Evolutionary conservation across 192 early-diverging fungal genomes (phyloP).

Genomic region (Anaeromyces robustus): DNA sequence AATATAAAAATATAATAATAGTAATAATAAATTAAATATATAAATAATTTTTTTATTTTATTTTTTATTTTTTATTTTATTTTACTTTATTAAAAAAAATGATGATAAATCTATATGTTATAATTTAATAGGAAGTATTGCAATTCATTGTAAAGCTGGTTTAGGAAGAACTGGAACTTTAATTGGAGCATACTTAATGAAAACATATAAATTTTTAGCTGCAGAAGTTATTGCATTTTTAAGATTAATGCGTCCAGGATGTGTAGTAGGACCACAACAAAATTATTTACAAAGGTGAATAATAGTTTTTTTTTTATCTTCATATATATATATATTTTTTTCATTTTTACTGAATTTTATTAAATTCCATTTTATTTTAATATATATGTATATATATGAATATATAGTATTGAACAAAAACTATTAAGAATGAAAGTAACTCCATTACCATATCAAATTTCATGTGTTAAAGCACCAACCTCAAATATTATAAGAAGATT

Average conservation of each 20-base stretch:
- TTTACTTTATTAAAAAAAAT: no score
- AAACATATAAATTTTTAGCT: conserved; percentile 49
- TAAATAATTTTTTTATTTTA: no score
- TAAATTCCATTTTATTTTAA: no score
- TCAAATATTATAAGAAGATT: neutral
- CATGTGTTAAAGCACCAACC: neutral
- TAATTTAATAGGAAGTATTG: conserved; percentile 27
- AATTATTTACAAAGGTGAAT: conserved; percentile 30
- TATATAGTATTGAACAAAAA: neutral
- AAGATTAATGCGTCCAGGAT: conserved; percentile 47
- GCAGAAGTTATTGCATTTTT: conserved; percentile 46
- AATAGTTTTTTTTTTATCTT: no score
- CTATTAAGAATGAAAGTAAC: neutral
- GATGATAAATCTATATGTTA: no score
- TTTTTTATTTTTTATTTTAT: no score
- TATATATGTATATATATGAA: no score
- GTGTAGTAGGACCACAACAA: conserved; percentile 60
- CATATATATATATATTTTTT: no score
- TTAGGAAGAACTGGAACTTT: conserved; percentile 38
- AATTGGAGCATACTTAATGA: conserved; percentile 47
- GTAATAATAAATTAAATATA: no score
- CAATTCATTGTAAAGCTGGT: conserved; percentile 46
- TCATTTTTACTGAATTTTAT: no score
- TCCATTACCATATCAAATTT: neutral
- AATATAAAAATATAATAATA: no score